These are phyloP conservation scores for Erysimum cheiranthoides DNA, from an alignment of 345 rosid species.

Conservation along the genomic window DNA sequence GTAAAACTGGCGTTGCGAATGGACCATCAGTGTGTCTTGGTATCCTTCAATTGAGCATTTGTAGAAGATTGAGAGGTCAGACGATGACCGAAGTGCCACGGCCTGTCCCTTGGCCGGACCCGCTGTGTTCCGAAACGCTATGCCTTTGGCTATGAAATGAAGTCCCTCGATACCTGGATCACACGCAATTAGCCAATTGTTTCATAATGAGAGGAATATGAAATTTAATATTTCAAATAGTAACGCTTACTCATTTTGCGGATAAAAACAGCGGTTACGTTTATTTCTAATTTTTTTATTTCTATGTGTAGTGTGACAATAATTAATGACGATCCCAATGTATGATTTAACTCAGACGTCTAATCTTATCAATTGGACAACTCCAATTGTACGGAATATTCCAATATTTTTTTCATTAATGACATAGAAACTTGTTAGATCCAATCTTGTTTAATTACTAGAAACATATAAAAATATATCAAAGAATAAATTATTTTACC, in stretches of 20 bases:
- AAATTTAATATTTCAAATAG: not conserved
- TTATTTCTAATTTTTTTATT: not conserved
- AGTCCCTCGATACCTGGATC: conserved; percentile 72
- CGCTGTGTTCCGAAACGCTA: conserved; percentile 45
- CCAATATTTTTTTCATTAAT: not conserved
- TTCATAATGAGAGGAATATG: not conserved
- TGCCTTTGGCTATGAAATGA: conserved; percentile 49
- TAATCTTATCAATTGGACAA: conserved; percentile 18
- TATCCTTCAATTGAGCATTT: conserved; percentile 78
- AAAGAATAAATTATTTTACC: conserved; percentile 50
- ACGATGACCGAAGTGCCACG: conserved; percentile 84
- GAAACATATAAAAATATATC: not conserved
- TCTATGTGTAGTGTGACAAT: not conserved
- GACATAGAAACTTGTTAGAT: conserved; percentile 30
- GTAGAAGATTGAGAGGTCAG: conserved; percentile 85
- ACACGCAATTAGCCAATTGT: conserved; percentile 28
- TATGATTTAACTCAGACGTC: conserved; percentile 2
- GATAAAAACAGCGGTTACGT: conserved; percentile 28
- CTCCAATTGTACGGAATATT: conserved; percentile 5
- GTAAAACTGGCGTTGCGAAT: conserved; percentile 87
- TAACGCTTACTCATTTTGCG: conserved; percentile 44
- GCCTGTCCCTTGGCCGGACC: conserved; percentile 66
- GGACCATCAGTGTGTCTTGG: conserved; percentile 87
- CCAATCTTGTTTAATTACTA: conserved; percentile 19
- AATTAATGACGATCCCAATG: conserved; percentile 26